Evolutionary conservation across 2,329 filamentous ascomycete species (phyloP), one percentile per base, ranked within the genome.

Genomic region (Aureobasidium sp.): DNA sequence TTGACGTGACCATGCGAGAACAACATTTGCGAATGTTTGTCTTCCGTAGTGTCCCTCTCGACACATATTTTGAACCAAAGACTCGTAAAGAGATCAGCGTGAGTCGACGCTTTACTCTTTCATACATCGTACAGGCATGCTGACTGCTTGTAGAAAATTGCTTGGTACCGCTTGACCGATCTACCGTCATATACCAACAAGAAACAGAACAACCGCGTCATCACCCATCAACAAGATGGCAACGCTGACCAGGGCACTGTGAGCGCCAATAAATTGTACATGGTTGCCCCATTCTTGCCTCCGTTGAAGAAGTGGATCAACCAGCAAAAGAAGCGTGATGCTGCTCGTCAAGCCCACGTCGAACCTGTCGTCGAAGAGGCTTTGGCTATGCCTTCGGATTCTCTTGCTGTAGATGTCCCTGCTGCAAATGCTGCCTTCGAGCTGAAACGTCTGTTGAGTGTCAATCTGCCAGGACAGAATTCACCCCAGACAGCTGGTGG

Each of bases 71-170:
- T 75, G 92, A 95, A 77, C 93, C 97, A 5, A 91, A 91, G 71
- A 98, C 96, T 8, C 87, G 97, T 65, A 98, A 98, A 79, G 97
- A 99, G 78, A 99, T 99, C 75, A 97, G 95, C 80, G 77, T 77
- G 67, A 65, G 72, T 66, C n/a, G n/a, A 5, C 20, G 16, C 15
- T 31, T 6, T 33, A 4, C 18, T 13, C 13, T 13, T 23, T 10
- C 20, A 31, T 13, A n/a, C n/a, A n/a, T 6, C 38, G 6, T 43
- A 1, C 20, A 13, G 25, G 53, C 65, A n/a, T 50, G 43, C 66
- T 71, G 50, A 70, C 66, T n/a, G 36, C 11, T 16, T 11, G 20
- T 60, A 77, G 72, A 97, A 94, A 80, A 97, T 99, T 67, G 85
- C 93, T 76, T 99, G 96, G 96, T 98, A 97, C 81, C 93, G 90